phyloP scores from a whole-genome alignment of 75 land plant genomes.

The Ceratopteris richardii region DNA sequence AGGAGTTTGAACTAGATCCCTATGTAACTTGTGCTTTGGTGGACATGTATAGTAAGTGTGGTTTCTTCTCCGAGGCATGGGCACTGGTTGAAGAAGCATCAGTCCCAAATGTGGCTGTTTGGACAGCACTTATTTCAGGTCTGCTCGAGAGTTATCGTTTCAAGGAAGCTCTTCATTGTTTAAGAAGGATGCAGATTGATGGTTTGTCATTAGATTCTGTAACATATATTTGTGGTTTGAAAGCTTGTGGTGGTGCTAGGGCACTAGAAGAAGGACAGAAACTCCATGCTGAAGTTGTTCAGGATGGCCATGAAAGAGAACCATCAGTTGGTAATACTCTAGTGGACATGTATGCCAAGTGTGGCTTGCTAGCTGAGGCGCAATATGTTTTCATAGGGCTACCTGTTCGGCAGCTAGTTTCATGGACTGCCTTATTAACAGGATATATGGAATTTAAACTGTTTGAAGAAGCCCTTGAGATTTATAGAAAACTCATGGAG shows the following conservation, averaged over 20 bases:
- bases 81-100: slow-evolving; percentile 5
- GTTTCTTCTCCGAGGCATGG: slow-evolving; percentile 9
- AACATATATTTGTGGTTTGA: not conserved
- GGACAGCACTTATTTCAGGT: slow-evolving; percentile 27
- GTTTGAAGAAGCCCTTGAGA: slow-evolving; percentile 15
- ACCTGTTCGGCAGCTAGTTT: slow-evolving; percentile 13
- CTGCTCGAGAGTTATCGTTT: slow-evolving; percentile 8
- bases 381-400: slow-evolving; percentile 16
- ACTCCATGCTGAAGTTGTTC: not conserved
- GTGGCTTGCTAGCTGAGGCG: slow-evolving; percentile 15
- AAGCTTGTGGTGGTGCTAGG: not conserved
- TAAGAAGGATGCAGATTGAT: not conserved
- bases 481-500: slow-evolving; percentile 15
- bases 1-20: not conserved
- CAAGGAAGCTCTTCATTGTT: not conserved
- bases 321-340: not conserved
- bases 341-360: slow-evolving; percentile 17
- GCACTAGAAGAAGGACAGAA: not conserved
- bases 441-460: slow-evolving; percentile 18
- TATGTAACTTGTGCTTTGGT: not conserved
- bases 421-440: slow-evolving; percentile 31
- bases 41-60: slow-evolving; percentile 23
- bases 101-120: slow-evolving; percentile 4
- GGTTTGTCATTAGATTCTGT: not conserved
- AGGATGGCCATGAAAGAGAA: not conserved